Conservation (phyloP, 1,139 yeast genomes). For the Taphrina deformans region DNA sequence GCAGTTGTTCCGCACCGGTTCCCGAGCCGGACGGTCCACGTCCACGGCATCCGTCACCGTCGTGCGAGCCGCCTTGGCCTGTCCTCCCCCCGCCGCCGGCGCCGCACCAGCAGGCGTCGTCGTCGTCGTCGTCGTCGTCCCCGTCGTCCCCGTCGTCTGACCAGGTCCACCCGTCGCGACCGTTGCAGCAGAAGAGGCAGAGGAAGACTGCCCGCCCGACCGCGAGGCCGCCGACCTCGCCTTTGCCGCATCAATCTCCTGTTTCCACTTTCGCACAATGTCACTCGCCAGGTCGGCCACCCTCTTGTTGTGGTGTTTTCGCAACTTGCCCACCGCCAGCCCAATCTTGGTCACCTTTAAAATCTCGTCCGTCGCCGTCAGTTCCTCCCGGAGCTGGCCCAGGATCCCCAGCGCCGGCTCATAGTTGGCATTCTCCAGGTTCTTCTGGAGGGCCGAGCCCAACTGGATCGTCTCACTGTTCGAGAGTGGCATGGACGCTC, state of each 20-base stretch:
- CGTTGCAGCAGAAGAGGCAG: conserved; percentile 30
- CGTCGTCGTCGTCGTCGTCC: conserved; percentile 33
- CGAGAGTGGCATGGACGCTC: conserved; percentile 7
- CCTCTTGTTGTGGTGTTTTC: conserved; percentile 65
- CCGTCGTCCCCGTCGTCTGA: conserved; percentile 31
- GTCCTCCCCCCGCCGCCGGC: background rate
- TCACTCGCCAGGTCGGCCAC: conserved; percentile 71
- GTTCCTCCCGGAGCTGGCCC: conserved; percentile 66
- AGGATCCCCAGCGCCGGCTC: conserved; percentile 67
- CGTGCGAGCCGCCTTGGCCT: conserved; percentile 63
- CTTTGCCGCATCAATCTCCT: conserved; percentile 75
- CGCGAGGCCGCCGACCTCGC: conserved; percentile 42
- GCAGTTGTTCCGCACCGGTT: conserved; percentile 79
- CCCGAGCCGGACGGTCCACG: conserved; percentile 61
- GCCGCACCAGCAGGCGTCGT: background rate
- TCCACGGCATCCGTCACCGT: conserved; percentile 63
- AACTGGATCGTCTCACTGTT: conserved; percentile 13
- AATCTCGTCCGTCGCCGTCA: conserved; percentile 79
- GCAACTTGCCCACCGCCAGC: conserved; percentile 86
- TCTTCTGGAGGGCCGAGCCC: conserved; percentile 10
- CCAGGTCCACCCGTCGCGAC: conserved; percentile 35
- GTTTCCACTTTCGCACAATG: conserved; percentile 87
- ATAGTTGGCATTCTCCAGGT: conserved; percentile 4
- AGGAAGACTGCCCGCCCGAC: background rate
- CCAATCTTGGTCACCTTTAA: conserved; percentile 92